Evolutionary conservation across 1,284 basidiomycete species (phyloP).

Genomic region (Ganoderma sp.): DNA sequence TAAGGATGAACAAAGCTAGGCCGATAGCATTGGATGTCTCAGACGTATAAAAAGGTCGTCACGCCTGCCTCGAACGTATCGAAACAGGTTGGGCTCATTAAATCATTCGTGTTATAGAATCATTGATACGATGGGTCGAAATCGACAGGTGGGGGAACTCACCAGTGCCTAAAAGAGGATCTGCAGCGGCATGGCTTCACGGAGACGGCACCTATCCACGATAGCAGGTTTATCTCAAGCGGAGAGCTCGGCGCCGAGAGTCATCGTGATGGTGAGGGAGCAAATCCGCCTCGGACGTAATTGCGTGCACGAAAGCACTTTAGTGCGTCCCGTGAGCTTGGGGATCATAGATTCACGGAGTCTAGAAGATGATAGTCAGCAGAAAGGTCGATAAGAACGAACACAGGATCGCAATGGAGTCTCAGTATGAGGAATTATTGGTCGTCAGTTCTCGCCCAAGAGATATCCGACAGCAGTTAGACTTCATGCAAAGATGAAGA

Average conservation of each 20-base stretch:
- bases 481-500: constrained; percentile 4
- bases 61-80: constrained; percentile 33
- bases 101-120: constrained; percentile 37
- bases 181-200: background rate
- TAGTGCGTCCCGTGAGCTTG: background rate
- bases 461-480: constrained; percentile 9
- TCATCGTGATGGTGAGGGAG: background rate
- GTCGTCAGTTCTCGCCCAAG: constrained; percentile 1
- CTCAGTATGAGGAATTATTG: constrained; percentile 2
- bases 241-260: background rate
- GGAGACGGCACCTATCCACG: background rate
- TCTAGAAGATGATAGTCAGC: background rate
- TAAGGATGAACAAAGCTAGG: background rate
- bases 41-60: constrained; percentile 35
- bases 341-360: background rate
- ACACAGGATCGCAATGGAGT: background rate
- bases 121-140: constrained; percentile 28
- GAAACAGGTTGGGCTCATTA: constrained; percentile 39
- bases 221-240: background rate
- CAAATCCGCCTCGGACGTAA: background rate
- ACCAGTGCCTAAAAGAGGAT: background rate
- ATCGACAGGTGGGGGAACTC: background rate
- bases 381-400: background rate
- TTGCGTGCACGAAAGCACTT: background rate
- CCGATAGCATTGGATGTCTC: constrained; percentile 28